A percentile compares a stretch with the other conserved stretches of the same genome.
Evolutionary conservation across 202 grass and related monocot genomes (phyloP).

Genomic region (Zoysia matrella): DNA sequence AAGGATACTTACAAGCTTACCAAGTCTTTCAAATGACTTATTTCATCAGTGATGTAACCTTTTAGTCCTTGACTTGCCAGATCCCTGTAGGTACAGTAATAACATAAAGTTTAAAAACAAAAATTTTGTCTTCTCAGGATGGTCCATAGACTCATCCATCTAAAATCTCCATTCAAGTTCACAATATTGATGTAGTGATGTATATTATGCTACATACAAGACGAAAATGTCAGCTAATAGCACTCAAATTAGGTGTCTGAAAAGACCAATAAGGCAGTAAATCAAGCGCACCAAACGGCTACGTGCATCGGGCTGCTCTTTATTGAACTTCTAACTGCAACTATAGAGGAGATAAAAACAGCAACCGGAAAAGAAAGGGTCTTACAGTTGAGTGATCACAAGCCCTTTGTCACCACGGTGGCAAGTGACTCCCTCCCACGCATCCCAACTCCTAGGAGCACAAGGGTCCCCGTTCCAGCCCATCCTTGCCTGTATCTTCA

Average conservation of each 20-base stretch:
- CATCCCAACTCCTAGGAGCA: slow-evolving; percentile 82
- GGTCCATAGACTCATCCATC: neutral
- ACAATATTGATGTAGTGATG: neutral
- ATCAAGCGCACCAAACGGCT: slow-evolving; percentile 11
- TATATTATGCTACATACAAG: neutral
- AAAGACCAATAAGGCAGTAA: neutral
- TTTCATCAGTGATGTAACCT: slow-evolving; percentile 86
- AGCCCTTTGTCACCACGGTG: slow-evolving; percentile 65
- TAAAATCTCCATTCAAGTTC: neutral
- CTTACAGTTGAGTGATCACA: slow-evolving; percentile 88
- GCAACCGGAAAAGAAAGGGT: slow-evolving; percentile 9
- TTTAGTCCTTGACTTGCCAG: slow-evolving; percentile 90
- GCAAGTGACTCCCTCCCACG: slow-evolving; percentile 98
- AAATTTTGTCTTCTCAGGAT: neutral
- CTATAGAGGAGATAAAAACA: neutral
- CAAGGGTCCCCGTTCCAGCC: slow-evolving; percentile 98
- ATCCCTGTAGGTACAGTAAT: slow-evolving; percentile 53
- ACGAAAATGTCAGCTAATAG: neutral
- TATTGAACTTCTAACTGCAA: neutral
- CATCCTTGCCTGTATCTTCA: slow-evolving; percentile 93
- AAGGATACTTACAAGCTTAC: slow-evolving; percentile 99
- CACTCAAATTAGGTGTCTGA: neutral
- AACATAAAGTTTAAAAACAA: slow-evolving; percentile 7
- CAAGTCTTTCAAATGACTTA: slow-evolving; percentile 84
- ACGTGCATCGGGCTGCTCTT: neutral